Base-by-base conservation (phyloP, 2,329 filamentous ascomycete genomes). In the Colletotrichum tamarilloi region DNA sequence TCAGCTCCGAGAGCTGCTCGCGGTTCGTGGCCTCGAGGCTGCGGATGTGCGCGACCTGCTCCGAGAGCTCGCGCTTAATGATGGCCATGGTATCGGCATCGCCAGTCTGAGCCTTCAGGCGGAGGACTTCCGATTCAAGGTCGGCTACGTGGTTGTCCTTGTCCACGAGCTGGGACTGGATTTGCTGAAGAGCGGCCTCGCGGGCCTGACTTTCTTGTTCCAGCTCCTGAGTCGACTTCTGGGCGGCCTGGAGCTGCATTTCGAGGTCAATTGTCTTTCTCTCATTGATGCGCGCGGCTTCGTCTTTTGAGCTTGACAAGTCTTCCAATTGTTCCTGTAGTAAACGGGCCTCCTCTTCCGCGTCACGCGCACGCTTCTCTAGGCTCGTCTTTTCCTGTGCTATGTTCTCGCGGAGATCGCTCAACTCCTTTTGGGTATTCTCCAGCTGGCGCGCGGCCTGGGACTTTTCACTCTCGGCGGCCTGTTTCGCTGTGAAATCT, bases 1-100 rank as follows among this genome's bases (percentile, higher is more conserved):
- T 94, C 46, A 99, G 84, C 80, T 99, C 96, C 0, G 88, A 83
- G 16, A 91, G 86, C 79, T 98, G 94, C 62, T 97, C 94, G 28
- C 94, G 89, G 75, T 95, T 98, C 46, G 91, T 90, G 1, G 90
- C 88, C 81, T 99, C 97, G 3, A 99, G 86, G 35, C 90, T 92
- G 72, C 94, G 92, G 76, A 98, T 97, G 79, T 98, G 95, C n/a
- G 91, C 88, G 1, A 99, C 94, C 80, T 98, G 97, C 76, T 98
- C 95, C 0, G 93, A 92, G 5, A 99, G 88, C 83, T 99, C 95
- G 76, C 92, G 90, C 80, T 96, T 94, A 77, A 99, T 93, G 42
- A 98, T 91, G 5, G 89, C 90, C 78, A 98, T 88, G 0, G 94
- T 97, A 76, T 98, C 95, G 0, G 92, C 91, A 80, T 98, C 96